phyloP scores from a whole-genome alignment of 768 basidiomycete species.

The Collybiopsis luxurians region DNA sequence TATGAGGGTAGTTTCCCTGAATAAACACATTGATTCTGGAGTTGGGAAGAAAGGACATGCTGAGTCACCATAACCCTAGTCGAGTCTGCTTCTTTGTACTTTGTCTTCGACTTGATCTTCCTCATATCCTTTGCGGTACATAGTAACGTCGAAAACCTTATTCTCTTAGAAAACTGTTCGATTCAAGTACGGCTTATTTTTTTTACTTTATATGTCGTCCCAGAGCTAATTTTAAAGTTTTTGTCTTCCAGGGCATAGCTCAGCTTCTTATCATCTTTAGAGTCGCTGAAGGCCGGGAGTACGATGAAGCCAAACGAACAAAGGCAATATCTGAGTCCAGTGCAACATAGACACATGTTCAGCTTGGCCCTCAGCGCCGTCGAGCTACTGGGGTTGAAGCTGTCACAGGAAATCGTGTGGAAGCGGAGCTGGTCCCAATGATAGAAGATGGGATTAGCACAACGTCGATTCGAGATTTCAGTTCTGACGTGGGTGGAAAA shows the following conservation, averaged over 20 bases:
- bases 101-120: slow-evolving; percentile 21
- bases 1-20: too few relatives aligned
- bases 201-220: neutral
- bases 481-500: too few relatives aligned
- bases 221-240: neutral
- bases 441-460: too few relatives aligned
- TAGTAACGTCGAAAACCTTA: slow-evolving; percentile 20
- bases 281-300: neutral
- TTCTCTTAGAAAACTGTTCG: slow-evolving; percentile 25
- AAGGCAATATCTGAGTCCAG: too few relatives aligned
- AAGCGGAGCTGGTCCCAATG: too few relatives aligned
- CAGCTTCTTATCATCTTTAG: neutral
- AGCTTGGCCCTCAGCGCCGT: too few relatives aligned
- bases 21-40: too few relatives aligned
- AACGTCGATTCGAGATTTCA: too few relatives aligned
- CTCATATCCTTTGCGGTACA: slow-evolving; percentile 22
- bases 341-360: too few relatives aligned
- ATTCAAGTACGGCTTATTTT: slow-evolving; percentile 19
- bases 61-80: neutral
- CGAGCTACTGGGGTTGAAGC: too few relatives aligned
- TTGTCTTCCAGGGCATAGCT: neutral
- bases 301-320: neutral
- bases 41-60: too few relatives aligned
- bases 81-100: slow-evolving; percentile 22
- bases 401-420: too few relatives aligned